Base-by-base conservation (phyloP, 148 eudicot genomes). In the Silene latifolia region DNA sequence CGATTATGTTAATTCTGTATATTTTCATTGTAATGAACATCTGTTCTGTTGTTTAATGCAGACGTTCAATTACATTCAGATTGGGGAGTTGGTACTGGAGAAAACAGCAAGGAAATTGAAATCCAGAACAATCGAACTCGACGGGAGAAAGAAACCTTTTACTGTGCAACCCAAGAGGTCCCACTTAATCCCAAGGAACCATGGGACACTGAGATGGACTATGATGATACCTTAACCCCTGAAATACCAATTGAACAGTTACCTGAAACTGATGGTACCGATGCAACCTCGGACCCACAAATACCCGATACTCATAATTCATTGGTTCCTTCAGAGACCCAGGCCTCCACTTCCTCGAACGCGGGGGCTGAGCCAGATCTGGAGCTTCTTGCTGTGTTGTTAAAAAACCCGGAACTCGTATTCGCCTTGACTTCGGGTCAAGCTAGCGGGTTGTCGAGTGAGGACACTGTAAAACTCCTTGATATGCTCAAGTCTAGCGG, bases 131-230 rank as follows among this genome's bases (percentile, higher is more conserved):
- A 85, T 80, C 82, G 99, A 76, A 88, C 73, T 47, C 84, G 75
- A 8, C 86, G 99, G 4, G 97, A 95, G 82, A 88, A 82, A 72
- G 97, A 95, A 79, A 83, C 79, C 7, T 15, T 88, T 57, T 92
- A 95, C 80, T 80, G 73, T 64, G 81, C 89, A 2, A 63, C 25
- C 19, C 86, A 75, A n/a, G 98, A 92, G 25, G 82, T 88, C 67
- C 96, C 97, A 24, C 62, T 81, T 0, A 72, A 95, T 71, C 94
- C 99, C 0, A 90, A 82, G 83, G 94, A 92, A 57, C 98, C 99
- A 8, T 95, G 99, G 99, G 99, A 92, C 79, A 72, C 75, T 0
- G 99, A 95, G 77, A 92, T 92, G 86, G 98, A 89, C 72, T 89
- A 84, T 72, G 99, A 95, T 63, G 99, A 95, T 76, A 59, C 88